Conservation (phyloP, 345 rosid genomes). For the Euphorbia lathyris region DNA sequence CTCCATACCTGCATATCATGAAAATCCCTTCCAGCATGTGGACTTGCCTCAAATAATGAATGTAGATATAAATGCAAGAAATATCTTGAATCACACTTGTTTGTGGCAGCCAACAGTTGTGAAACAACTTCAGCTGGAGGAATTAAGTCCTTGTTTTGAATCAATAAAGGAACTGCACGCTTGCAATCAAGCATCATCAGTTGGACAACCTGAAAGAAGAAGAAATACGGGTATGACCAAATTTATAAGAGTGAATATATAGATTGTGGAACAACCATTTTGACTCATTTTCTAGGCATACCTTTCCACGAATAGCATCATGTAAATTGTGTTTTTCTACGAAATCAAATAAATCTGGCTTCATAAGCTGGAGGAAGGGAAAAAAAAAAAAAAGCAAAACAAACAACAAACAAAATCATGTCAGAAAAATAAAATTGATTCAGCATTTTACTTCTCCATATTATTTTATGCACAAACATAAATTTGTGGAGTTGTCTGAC, state of each 20-base stretch:
- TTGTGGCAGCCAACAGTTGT: conserved; percentile 53
- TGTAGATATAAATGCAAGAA: conserved; percentile 85
- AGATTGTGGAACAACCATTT: conserved; percentile 13
- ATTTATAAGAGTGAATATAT: background rate
- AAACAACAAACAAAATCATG: conserved; percentile 16
- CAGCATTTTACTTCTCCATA: conserved; percentile 1
- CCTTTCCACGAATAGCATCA: conserved; percentile 90
- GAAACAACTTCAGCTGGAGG: conserved; percentile 81
- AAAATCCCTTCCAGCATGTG: conserved; percentile 79
- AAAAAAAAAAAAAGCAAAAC: conserved; percentile 18
- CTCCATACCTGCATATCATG: conserved; percentile 95
- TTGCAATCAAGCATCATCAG: conserved; percentile 88
- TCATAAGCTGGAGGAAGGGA: conserved; percentile 72
- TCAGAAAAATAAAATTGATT: conserved; percentile 6
- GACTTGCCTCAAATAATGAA: conserved; percentile 73
- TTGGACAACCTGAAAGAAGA: conserved; percentile 63
- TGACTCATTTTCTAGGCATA: conserved; percentile 32
- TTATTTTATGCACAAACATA: background rate
- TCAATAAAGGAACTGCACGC: conserved; percentile 71
- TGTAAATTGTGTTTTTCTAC: conserved; percentile 79
- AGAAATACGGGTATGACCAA: conserved; percentile 7
- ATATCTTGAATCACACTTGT: conserved; percentile 76
- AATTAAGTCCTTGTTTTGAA: conserved; percentile 78
- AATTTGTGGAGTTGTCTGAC: background rate
- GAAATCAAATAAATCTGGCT: conserved; percentile 81